Conservation (phyloP, 345 rosid genomes). For the Linum usitatissimum region DNA sequence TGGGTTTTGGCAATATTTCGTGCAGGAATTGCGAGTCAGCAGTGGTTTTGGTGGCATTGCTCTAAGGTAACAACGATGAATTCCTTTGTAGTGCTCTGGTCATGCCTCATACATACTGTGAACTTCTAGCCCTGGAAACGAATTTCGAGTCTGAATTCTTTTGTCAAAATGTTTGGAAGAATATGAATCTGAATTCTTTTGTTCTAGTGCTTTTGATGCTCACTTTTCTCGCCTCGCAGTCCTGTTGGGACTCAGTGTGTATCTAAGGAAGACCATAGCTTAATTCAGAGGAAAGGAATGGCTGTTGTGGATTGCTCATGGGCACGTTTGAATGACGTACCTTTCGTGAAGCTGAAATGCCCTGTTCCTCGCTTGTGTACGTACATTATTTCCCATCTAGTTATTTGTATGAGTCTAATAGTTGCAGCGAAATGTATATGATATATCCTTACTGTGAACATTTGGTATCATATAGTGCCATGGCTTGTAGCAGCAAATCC, state of each 20-base stretch:
- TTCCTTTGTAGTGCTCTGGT: neutral
- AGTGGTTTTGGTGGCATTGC: slow-evolving; percentile 81
- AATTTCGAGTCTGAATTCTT: too few species aligned
- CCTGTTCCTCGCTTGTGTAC: slow-evolving; percentile 84
- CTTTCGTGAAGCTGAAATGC: slow-evolving; percentile 82
- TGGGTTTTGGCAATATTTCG: slow-evolving; percentile 7
- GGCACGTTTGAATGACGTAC: slow-evolving; percentile 92
- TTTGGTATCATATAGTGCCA: slow-evolving; percentile 47
- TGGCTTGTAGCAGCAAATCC: slow-evolving; percentile 99
- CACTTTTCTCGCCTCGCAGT: slow-evolving; percentile 29
- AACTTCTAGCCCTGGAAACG: neutral
- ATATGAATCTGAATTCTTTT: neutral
- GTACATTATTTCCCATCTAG: slow-evolving; percentile 20
- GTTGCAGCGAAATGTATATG: neutral
- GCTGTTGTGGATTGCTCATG: slow-evolving; percentile 99
- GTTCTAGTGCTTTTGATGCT: slow-evolving; percentile 6
- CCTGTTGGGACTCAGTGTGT: slow-evolving; percentile 85
- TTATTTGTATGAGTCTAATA: too few species aligned
- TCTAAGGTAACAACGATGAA: slow-evolving; percentile 47
- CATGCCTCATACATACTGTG: neutral
- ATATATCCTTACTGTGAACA: neutral
- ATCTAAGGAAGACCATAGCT: slow-evolving; percentile 69
- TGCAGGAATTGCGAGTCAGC: slow-evolving; percentile 81
- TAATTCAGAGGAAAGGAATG: slow-evolving; percentile 73
- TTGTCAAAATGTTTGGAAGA: neutral